These are phyloP conservation scores for Gastrolobium villosum DNA, from an alignment of 306 rosid species.

Conservation along the genomic window DNA sequence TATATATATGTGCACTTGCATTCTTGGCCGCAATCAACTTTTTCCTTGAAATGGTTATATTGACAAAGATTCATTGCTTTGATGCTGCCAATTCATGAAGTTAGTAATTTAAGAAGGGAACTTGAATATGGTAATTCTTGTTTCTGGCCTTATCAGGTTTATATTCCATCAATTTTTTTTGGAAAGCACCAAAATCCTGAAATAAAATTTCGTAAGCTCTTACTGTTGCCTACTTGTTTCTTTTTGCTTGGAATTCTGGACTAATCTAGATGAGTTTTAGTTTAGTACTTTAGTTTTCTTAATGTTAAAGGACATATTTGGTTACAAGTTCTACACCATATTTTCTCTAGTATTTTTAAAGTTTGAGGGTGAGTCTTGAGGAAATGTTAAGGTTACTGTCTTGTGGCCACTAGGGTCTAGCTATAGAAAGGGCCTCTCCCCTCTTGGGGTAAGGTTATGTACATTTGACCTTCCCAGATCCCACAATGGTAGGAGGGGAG, in stretches of 20 bases:
- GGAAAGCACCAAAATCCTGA: not conserved
- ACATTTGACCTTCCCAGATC: conserved; percentile 4
- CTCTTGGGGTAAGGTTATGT: not conserved
- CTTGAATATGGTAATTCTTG: conserved; percentile 1
- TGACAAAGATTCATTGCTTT: conserved; percentile 21
- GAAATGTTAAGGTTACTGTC: conserved; percentile 12
- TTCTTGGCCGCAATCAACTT: conserved; percentile 25
- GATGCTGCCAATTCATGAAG: not conserved
- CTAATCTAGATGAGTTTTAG: conserved; percentile 25
- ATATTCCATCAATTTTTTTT: not conserved
- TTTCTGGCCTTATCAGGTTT: conserved; percentile 9
- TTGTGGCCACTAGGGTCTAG: not conserved
- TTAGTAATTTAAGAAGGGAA: conserved; percentile 11
- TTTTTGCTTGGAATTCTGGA: conserved; percentile 32
- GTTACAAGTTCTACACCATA: conserved; percentile 7
- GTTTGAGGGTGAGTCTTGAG: not conserved
- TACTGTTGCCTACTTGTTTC: not conserved
- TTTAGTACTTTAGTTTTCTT: not conserved
- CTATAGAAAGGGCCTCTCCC: not conserved
- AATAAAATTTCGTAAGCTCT: conserved; percentile 2
- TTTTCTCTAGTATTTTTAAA: not conserved
- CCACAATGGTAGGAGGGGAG: not conserved
- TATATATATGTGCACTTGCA: not conserved
- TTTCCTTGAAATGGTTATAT: conserved; percentile 16
- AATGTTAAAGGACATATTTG: not conserved